Conservation (phyloP, 108 stramenopile genomes). For the Mediolabrus comicus region DNA sequence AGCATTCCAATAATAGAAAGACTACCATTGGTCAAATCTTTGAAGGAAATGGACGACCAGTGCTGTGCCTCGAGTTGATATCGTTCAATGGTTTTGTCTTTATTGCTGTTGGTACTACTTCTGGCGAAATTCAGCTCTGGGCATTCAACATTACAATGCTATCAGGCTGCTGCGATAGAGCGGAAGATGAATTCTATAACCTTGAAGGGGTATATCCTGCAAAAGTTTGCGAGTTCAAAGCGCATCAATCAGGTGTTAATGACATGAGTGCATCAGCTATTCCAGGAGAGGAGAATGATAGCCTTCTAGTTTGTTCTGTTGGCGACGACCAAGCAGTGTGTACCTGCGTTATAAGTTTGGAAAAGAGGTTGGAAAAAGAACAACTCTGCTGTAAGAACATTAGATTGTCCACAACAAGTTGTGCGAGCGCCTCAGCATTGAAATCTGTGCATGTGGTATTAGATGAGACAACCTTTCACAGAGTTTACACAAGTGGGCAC, state of each 20-base stretch:
- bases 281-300: background rate
- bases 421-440: slow-evolving; percentile 64
- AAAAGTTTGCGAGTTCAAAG: slow-evolving; percentile 32
- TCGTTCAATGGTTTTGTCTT: slow-evolving; percentile 31
- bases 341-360: slow-evolving; percentile 14
- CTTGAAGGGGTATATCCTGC: slow-evolving; percentile 14
- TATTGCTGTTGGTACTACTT: slow-evolving; percentile 63
- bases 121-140: slow-evolving; percentile 58
- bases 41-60: slow-evolving; percentile 42
- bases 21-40: slow-evolving; percentile 29
- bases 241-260: slow-evolving; percentile 71
- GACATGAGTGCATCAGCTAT: slow-evolving; percentile 31
- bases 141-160: slow-evolving; percentile 27
- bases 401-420: slow-evolving; percentile 12
- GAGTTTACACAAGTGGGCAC: slow-evolving; percentile 56
- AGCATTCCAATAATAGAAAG: slow-evolving; percentile 27
- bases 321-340: slow-evolving; percentile 78
- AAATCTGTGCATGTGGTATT: slow-evolving; percentile 49
- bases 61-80: slow-evolving; percentile 55
- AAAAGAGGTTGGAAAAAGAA: background rate
- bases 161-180: background rate
- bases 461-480: slow-evolving; percentile 23
- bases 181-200: background rate
- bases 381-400: background rate
- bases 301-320: slow-evolving; percentile 44